Conservation (phyloP, 169 alveolate genomes). For the Perkinsus marinus region DNA sequence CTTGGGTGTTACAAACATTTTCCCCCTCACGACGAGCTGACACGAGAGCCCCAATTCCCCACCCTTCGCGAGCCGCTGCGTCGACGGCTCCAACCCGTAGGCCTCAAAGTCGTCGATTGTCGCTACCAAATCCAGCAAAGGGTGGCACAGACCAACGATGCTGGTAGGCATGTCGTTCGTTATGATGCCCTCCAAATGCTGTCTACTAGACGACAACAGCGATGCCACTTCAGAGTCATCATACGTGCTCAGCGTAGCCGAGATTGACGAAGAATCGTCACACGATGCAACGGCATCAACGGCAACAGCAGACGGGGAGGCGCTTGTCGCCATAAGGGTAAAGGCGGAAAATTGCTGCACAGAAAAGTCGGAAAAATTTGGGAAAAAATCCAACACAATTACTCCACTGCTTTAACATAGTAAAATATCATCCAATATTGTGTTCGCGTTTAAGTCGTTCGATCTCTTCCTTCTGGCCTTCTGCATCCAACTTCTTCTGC, state of each 20-base stretch:
- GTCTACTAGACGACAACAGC: too few species aligned
- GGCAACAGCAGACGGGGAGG: not conserved
- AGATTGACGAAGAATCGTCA: not conserved
- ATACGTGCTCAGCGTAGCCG: too few species aligned
- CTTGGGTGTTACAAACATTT: too few species aligned
- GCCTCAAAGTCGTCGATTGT: not conserved
- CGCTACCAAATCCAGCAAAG: not conserved
- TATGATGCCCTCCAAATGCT: too few species aligned
- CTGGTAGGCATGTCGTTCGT: not conserved
- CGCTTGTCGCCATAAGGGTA: not conserved
- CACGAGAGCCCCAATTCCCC: not conserved
- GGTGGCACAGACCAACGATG: not conserved
- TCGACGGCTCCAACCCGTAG: not conserved
- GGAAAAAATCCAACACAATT: too few species aligned
- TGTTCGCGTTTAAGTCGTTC: not conserved
- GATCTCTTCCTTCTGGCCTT: conserved; percentile 41
- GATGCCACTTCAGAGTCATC: too few species aligned
- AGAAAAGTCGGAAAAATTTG: too few species aligned
- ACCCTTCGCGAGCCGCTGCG: not conserved
- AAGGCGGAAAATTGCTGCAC: not conserved
- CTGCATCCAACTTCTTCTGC: conserved; percentile 47
- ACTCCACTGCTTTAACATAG: too few species aligned
- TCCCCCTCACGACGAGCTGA: not conserved
- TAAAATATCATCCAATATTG: not conserved
- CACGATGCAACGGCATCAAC: not conserved